Percentiles rank a stretch among this genome's conserved stretches.
phyloP scores from a whole-genome alignment of 2,329 filamentous ascomycete genomes.

The Fusarium sp. region DNA sequence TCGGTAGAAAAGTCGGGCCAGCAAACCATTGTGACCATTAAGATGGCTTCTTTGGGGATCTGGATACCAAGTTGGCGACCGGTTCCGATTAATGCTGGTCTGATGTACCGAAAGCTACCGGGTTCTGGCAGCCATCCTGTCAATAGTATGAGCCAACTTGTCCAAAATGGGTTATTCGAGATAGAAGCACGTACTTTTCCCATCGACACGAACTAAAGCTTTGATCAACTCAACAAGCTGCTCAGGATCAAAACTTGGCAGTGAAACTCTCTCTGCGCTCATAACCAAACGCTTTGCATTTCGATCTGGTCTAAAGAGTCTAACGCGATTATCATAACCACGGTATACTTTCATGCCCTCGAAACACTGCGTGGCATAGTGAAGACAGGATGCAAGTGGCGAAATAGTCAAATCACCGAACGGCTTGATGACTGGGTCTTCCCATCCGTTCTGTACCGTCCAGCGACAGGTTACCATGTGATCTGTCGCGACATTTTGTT shows the following conservation, averaged over 20 bases:
- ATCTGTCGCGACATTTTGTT: background rate
- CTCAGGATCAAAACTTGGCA: background rate
- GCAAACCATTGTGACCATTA: background rate
- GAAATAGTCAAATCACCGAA: background rate
- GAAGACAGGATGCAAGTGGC: background rate
- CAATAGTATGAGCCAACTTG: no score
- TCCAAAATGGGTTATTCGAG: no score
- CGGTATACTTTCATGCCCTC: background rate
- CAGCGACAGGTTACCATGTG: background rate
- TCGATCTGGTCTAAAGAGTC: background rate
- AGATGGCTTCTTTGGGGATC: background rate
- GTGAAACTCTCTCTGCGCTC: background rate
- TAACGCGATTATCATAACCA: background rate
- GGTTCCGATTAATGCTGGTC: background rate
- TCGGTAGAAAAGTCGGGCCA: background rate
- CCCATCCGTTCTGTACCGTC: background rate
- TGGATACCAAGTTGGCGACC: background rate
- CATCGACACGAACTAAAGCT: background rate
- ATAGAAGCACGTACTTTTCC: background rate
- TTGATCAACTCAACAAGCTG: background rate
- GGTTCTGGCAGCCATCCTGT: background rate
- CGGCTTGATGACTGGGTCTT: background rate
- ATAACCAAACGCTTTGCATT: background rate
- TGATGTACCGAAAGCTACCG: background rate
- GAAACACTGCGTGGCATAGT: background rate